These are phyloP conservation scores for Hansenula lynferdii DNA, from an alignment of 1,139 yeast genomes.

Conservation along the genomic window DNA sequence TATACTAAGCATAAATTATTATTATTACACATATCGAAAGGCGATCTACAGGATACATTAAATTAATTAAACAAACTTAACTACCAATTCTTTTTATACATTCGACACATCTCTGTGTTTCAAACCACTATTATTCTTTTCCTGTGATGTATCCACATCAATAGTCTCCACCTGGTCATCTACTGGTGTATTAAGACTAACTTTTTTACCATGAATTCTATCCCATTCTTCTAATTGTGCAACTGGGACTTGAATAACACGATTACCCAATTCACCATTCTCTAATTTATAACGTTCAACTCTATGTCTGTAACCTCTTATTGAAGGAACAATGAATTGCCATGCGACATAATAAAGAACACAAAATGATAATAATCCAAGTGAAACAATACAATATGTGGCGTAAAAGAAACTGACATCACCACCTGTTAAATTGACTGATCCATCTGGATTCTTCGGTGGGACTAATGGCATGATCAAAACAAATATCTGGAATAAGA, in stretches of 20 bases:
- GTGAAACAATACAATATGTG: constrained; percentile 22
- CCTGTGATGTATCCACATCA: not conserved
- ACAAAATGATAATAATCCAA: constrained; percentile 27
- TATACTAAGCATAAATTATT: no score
- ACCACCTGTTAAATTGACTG: constrained; percentile 28
- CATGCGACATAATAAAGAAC: constrained; percentile 31
- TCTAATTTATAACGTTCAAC: constrained; percentile 27
- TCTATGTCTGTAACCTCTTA: constrained; percentile 32
- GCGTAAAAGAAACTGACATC: constrained; percentile 33
- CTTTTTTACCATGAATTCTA: not conserved
- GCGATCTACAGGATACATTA: no score
- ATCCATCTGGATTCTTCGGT: constrained; percentile 28
- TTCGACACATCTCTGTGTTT: not conserved
- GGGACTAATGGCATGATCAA: constrained; percentile 38
- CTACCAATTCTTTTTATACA: no score
- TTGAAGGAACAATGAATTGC: constrained; percentile 33
- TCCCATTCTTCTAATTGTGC: constrained; percentile 39
- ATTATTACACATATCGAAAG: no score
- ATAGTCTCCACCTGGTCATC: not conserved
- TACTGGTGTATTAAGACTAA: not conserved
- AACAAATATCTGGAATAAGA: constrained; percentile 31
- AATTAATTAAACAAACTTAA: no score
- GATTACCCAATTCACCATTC: constrained; percentile 38
- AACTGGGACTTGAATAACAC: constrained; percentile 31
- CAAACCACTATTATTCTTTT: not conserved